Base-by-base conservation (phyloP, 2,329 filamentous ascomycete genomes). In the Capronia coronata region DNA sequence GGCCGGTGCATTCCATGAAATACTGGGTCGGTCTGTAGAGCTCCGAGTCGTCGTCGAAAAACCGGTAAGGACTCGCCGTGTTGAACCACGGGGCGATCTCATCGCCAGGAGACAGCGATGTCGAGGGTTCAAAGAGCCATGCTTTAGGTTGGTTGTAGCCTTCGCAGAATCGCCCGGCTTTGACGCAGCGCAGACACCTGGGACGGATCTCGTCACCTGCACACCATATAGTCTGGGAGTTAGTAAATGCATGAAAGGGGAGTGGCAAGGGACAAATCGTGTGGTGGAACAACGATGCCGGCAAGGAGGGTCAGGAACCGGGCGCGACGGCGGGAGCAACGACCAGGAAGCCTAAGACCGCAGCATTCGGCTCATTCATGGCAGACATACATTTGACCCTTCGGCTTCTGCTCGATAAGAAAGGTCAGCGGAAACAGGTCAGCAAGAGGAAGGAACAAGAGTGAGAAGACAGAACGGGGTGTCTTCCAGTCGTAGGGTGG, bases 131-230 rank as follows among this genome's bases (percentile, higher is more conserved):
- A 11, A 51, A 49, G n/a, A 45, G n/a, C 48, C 45, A 51, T 10
- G 52, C 21, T 40, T 49, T 51, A 19, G 48, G 23, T 23, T 55
- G 45, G n/a, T 51, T 37, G 46, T 64, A 64, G 30, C 63, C 62
- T 41, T 62, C 62, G 48, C 62, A 64, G 35, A 56, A 50, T 29
- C 63, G 60, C n/a, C 63, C 62, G 9, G 62, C 63, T 46, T 60
- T 63, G 19, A 58, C 56, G 46, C 63, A 65, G 38, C 58, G 55
- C 16, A 34, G 25, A 46, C 62, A 65, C 30, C 25, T 50, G 7
- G 63, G 63, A 8, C 57, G 59, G 10, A 52, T 54, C 47, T 65
- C 63, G 40, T 62, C 62, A 42, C 63, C 52, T 55, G 42, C 16
- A 34, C 29, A n/a, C 3, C 19, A 43, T 10, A 16, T 3, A 29